Evolutionary conservation across 2,329 filamentous ascomycete species (phyloP), one percentile per base, ranked within the genome.

Genomic region (Hymenoscyphus fructigenus): DNA sequence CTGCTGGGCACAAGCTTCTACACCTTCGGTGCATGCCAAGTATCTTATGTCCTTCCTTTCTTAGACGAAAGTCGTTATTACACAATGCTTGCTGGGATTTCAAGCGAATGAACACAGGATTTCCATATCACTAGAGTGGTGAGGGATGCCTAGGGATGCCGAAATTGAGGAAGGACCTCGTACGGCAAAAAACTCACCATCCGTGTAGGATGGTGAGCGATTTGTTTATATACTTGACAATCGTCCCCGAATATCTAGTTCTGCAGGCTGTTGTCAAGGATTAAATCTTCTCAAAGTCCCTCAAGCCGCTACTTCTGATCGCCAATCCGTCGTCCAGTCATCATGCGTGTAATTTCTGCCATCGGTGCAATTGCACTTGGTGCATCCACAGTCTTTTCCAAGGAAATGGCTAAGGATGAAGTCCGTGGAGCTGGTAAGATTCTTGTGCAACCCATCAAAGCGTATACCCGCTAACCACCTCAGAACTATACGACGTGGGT

Each of bases 21-120:
- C 47, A 53, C 38, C 41, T 58, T 23, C 23, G 10, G 23, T 53
- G 56, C 17, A 50, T 61, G 62, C 65, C 65, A 58, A 67, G 60
- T 36, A 50, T 38, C 65, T 67, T 67, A 29, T 36, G 56, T 63
- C 65, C 57, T 67, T 65, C 65, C 62, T n/a, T 67, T 67, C 62
- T 59, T n/a, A 61, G 62, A 65, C 3, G 34, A 36, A 26, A 36
- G 26, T 32, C 59, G 55, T 34, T 60, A 44, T 44, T 29, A 34
- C 47, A 47, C 36, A 50, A 53, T 32, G 58, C n/a, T 32, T 32
- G 36, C 34, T 26, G 38, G 44, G 38, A 53, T 15, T 50, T 56
- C 17, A 36, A 9, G 56, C 47, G 57, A 28, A 29, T 44, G 12
- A 53, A 41, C 7, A 9, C 23, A 44, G 14, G 57, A n/a, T 47